These are phyloP conservation scores for Mortierella sp. DNA, from an alignment of 371 early-diverging fungal species.

Conservation along the genomic window DNA sequence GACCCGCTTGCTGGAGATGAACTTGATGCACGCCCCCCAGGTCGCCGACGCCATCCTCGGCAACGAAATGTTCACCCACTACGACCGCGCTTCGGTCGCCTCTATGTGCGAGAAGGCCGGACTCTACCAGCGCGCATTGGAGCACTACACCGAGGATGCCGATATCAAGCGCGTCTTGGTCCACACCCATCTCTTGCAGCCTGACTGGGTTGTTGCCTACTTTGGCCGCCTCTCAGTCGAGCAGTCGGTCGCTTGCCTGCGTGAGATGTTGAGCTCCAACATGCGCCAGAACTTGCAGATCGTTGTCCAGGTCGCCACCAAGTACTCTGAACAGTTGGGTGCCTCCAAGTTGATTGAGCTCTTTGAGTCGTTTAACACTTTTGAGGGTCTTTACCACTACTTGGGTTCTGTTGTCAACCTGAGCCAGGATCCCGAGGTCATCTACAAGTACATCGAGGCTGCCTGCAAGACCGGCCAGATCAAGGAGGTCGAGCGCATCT, in stretches of 20 bases:
- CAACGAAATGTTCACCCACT: conserved; percentile 95
- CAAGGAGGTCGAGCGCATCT: conserved; percentile 98
- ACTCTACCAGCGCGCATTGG: conserved; percentile 95
- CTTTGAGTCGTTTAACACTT: conserved; percentile 92
- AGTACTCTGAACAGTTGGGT: conserved; percentile 95
- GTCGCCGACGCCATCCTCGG: conserved; percentile 98
- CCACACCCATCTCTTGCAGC: conserved; percentile 85
- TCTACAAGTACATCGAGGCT: conserved; percentile 98
- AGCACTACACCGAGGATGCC: conserved; percentile 95
- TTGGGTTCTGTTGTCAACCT: conserved; percentile 96
- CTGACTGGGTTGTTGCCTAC: conserved; percentile 93
- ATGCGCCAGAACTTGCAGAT: conserved; percentile 96
- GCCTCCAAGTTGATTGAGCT: conserved; percentile 89
- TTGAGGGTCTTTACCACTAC: conserved; percentile 93
- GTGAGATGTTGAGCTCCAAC: conserved; percentile 89
- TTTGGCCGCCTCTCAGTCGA: conserved; percentile 96
- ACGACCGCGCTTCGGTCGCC: conserved; percentile 93
- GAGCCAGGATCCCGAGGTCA: conserved; percentile 94
- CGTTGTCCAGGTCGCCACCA: conserved; percentile 95
- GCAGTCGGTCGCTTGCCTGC: conserved; percentile 92
- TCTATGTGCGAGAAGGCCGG: conserved; percentile 97
- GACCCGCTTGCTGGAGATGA: conserved; percentile 97
- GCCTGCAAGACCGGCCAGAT: conserved; percentile 94
- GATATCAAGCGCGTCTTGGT: conserved; percentile 98
- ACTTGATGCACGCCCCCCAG: conserved; percentile 96